A percentile compares a stretch with the other conserved stretches of the same genome.
phyloP scores from a whole-genome alignment of 345 rosid species.

The Arabidopsis suecica region DNA sequence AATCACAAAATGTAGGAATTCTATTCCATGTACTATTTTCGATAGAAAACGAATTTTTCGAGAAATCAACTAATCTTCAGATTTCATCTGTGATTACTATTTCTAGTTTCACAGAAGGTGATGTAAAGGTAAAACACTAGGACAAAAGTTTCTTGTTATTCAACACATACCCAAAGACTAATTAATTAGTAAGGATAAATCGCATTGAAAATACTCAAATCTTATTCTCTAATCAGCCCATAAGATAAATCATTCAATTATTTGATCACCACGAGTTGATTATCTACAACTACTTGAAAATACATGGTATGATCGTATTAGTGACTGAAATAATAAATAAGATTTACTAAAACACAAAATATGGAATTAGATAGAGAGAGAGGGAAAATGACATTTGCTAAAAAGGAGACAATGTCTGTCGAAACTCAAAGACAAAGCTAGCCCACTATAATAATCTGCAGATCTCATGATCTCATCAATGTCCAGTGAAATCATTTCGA shows the following conservation, averaged over 20 bases:
- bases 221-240: background rate
- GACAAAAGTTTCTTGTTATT: background rate
- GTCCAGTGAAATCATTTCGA: slow-evolving; percentile 35
- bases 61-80: background rate
- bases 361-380: background rate
- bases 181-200: background rate
- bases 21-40: too few relatives aligned
- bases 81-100: background rate
- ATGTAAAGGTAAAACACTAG: too few relatives aligned
- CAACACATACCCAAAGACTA: background rate
- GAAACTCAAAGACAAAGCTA: slow-evolving; percentile 41
- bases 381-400: slow-evolving; percentile 13
- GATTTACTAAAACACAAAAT: background rate
- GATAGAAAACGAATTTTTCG: background rate
- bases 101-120: background rate
- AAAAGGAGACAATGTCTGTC: slow-evolving; percentile 41
- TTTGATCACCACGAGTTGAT: background rate
- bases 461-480: slow-evolving; percentile 33
- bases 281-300: background rate
- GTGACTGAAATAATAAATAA: background rate
- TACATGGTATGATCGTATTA: background rate
- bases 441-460: slow-evolving; percentile 32
- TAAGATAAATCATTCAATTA: background rate
- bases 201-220: background rate
- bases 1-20: too few relatives aligned